Base-by-base conservation (phyloP, 164 flowering plant species). In the Protea cynaroides region DNA sequence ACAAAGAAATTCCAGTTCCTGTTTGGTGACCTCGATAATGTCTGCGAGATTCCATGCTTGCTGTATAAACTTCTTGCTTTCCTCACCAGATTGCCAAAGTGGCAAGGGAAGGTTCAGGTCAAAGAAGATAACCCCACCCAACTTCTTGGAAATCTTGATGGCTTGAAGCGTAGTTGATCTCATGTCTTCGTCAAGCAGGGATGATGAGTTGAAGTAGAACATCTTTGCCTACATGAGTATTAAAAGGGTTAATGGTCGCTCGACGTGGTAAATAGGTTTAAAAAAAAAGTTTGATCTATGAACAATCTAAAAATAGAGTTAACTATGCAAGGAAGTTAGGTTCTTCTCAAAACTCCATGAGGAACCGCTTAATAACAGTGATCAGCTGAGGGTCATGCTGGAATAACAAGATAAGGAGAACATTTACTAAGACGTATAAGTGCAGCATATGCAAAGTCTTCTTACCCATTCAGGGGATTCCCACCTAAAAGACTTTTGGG, bases 1-100 rank as follows among this genome's bases (percentile, higher is more conserved):
- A 82, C 95, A 83, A 15, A 91, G 74, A 75, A 91, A 91, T 74
- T 94, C 99, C 8, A 94, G 88, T 76, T 94, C 99, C 75, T 89
- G 96, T 75, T 89, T 91, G 7, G 97, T 87, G 56, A 94, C 86
- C 77, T 94, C 99, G 52, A 94, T 79, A 58, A 91, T 47, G 73
- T 94, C 84, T 25, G 99, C 86, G 22, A 80, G 81, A 56, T 78
- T 72, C 97, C 93, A 94, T 10, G 81, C 93, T 72, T 84, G 72
- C 54, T 78, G 74, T 68, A 91, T 80, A 71, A 88, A 80, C 40
- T 40, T 56, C 74, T 85, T 89, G 54, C 96, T 83, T 74, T 86
- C 96, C 59, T 86, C 87, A 22, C 61, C n/a, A 59, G 96, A 86
- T 34, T 83, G 75, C 99, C 97, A 91, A 49, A 88, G 71, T n/a